Percentiles rank a stretch among this genome's conserved stretches.
phyloP scores from a whole-genome alignment of 1,284 basidiomycete species.

The Xanthoconium separans region DNA sequence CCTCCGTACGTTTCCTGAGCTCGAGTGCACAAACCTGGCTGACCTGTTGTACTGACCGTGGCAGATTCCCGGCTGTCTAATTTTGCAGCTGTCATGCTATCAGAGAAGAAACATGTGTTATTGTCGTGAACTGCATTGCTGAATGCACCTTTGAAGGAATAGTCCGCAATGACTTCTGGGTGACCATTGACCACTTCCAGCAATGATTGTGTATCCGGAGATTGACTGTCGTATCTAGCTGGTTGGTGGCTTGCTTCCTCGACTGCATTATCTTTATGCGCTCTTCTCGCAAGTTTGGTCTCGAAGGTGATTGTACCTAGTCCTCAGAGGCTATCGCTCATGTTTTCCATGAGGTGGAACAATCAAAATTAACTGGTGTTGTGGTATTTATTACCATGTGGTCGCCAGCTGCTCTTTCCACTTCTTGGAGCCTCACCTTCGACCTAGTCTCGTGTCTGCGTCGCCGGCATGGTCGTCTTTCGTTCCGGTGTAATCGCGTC shows the following conservation, averaged over 20 bases:
- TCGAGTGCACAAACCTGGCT: too few relatives aligned
- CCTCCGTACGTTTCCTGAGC: too few relatives aligned
- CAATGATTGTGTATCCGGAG: not conserved
- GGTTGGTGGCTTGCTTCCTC: constrained; percentile 1
- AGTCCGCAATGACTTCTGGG: not conserved
- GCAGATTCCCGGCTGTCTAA: too few relatives aligned
- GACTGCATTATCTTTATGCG: constrained; percentile 10
- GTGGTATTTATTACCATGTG: constrained; percentile 19
- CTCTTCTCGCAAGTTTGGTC: not conserved
- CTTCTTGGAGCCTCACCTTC: not conserved
- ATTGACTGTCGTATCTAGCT: not conserved
- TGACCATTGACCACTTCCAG: constrained; percentile 4
- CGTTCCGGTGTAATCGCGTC: constrained; percentile 4
- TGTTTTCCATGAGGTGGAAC: constrained; percentile 6
- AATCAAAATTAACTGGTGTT: not conserved
- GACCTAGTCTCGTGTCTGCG: too few relatives aligned
- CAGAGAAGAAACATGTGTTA: constrained; percentile 1
- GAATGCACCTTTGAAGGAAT: constrained; percentile 1
- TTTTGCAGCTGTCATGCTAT: not conserved
- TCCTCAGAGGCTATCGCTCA: not conserved
- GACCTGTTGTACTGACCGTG: too few relatives aligned
- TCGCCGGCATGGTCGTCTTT: constrained; percentile 19
- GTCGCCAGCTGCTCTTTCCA: not conserved
- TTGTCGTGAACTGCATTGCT: not conserved
- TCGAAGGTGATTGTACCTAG: not conserved